Evolutionary conservation across 2,329 filamentous ascomycete genomes (phyloP).

Genomic region (Verticillium isaacii): DNA sequence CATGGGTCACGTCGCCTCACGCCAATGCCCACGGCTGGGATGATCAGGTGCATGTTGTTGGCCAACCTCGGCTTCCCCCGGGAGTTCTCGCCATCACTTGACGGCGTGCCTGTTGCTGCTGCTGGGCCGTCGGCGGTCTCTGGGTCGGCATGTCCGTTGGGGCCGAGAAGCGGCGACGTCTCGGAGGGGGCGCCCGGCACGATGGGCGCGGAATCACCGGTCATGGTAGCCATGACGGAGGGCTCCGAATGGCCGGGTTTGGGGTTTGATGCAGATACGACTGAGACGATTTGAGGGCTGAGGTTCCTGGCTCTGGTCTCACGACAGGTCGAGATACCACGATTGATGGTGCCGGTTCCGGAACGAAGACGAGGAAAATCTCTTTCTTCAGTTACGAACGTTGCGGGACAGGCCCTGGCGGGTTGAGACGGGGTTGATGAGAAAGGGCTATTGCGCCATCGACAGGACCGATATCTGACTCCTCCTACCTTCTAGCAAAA

Average conservation of each 20-base stretch:
- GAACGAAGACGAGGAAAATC: no score
- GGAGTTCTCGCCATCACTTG: constrained; percentile 3
- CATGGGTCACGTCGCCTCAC: constrained; percentile 15
- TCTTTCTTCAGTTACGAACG: no score
- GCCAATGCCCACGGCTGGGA: constrained; percentile 33
- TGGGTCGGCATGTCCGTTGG: constrained; percentile 5
- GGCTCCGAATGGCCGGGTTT: not conserved
- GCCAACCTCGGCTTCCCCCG: constrained; percentile 22
- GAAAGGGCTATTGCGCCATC: no score
- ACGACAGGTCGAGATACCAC: no score
- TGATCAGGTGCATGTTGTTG: constrained; percentile 29
- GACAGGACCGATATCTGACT: no score
- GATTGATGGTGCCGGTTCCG: no score
- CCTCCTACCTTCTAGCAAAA: no score
- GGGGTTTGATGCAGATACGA: not conserved
- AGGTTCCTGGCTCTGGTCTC: not conserved
- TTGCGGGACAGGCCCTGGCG: no score
- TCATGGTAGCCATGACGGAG: not conserved
- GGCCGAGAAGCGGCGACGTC: constrained; percentile 20
- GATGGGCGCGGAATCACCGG: not conserved
- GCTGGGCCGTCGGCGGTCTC: constrained; percentile 1
- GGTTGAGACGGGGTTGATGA: no score
- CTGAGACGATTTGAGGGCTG: not conserved
- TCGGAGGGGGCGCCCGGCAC: constrained; percentile 14
- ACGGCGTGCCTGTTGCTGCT: constrained; percentile 7